Evolutionary conservation across 805 yeast genomes (phyloP).

Genomic region (Kuraishia ogatae): DNA sequence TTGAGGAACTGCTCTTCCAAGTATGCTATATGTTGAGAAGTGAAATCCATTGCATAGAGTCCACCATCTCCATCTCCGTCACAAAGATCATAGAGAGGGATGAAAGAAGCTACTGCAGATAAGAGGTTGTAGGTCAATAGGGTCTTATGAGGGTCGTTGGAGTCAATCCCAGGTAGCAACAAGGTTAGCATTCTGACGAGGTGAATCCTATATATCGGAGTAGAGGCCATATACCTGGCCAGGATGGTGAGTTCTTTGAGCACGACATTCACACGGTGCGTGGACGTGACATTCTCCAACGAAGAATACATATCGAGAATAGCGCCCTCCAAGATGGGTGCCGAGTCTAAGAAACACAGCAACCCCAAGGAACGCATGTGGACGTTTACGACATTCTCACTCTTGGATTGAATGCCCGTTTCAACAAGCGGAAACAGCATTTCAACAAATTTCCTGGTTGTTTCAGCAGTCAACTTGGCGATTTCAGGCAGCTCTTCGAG

Average conservation of each 20-base stretch:
- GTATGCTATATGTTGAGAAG: slow-evolving; percentile 52
- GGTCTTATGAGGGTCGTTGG: slow-evolving; percentile 76
- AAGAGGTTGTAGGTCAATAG: slow-evolving; percentile 59
- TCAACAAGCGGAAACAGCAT: slow-evolving; percentile 47
- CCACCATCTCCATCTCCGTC: slow-evolving; percentile 33
- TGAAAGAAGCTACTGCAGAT: slow-evolving; percentile 58
- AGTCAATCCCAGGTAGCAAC: slow-evolving; percentile 74
- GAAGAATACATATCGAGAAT: slow-evolving; percentile 74
- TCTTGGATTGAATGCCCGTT: slow-evolving; percentile 75
- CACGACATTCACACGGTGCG: slow-evolving; percentile 73
- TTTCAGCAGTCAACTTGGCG: slow-evolving; percentile 14
- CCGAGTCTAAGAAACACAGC: slow-evolving; percentile 58
- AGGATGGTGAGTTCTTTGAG: slow-evolving; percentile 57
- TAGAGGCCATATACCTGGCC: slow-evolving; percentile 55
- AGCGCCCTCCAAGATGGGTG: slow-evolving; percentile 39
- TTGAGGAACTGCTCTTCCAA: slow-evolving; percentile 34
- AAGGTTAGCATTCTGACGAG: slow-evolving; percentile 64
- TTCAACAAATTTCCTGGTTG: slow-evolving; percentile 15
- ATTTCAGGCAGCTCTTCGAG: slow-evolving; percentile 15
- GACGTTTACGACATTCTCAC: slow-evolving; percentile 41
- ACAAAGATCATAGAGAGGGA: slow-evolving; percentile 61
- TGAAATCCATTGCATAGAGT: slow-evolving; percentile 40
- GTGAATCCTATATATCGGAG: slow-evolving; percentile 67
- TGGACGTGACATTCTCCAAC: slow-evolving; percentile 53
- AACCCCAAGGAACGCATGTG: slow-evolving; percentile 52